Base-by-base conservation (phyloP, 148 eudicot species). In the Euryodendron excelsum region DNA sequence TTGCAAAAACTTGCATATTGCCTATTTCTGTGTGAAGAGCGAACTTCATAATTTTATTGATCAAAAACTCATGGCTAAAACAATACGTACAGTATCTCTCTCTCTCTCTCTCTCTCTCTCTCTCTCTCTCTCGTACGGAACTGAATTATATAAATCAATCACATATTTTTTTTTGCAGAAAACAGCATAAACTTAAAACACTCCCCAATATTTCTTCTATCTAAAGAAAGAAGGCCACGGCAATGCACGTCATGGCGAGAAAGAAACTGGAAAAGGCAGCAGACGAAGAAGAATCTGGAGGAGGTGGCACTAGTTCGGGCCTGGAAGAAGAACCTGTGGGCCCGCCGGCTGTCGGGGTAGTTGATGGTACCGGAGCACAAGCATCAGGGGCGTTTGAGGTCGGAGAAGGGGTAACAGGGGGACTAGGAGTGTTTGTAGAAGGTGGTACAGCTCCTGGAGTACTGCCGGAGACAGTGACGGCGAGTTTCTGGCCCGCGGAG, bases 381-480 rank as follows among this genome's bases (percentile, higher is more conserved):
- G 78, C 73, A 8, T 64, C 28, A 9, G 76, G 31, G 76, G n/a
- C n/a, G n/a, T 28, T 21, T 0, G 76, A 72, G 28, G 61, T 72
- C 14, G 76, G 76, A 72, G 76, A 72, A 72, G 76, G 69, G 1
- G 67, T 45, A 1, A 62, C 30, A 18, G 76, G 69, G 7, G 68
- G 68, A 33, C 39, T 59, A 45, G 76, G 61, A 41, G 66, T n/a
- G 56, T 13, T 48, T 3, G 78, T 3, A 23, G 69, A 23, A 0
- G 82, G 78, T 41, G 82, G 78, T 31, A 44, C 70, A 3, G 78
- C 65, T 2, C 55, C 8, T 3, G 74, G 62, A 37, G 82, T 64
- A 8, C 25, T 59, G 15, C n/a, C n/a, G n/a, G 76, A 52, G 76
- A 80, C 82, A 0, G 73, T 80, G 25, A 80, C 66, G 33, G 73